Evolutionary conservation across 2,329 filamentous ascomycete genomes (phyloP), one percentile per base, ranked within the genome.

Genomic region (Aureobasidium sp.): DNA sequence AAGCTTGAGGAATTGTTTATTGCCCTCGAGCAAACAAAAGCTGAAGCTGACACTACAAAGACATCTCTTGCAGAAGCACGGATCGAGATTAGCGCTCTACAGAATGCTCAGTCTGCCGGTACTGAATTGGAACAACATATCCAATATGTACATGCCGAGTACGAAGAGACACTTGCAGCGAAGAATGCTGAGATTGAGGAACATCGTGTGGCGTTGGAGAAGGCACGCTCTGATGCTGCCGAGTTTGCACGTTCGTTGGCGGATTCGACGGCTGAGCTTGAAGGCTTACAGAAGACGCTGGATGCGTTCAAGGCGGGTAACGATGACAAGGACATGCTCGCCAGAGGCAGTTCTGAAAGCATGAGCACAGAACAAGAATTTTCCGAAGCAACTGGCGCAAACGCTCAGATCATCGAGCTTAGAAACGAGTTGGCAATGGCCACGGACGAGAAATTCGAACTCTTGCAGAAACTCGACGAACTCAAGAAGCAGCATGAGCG

Each of bases 171-270:
- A n/a, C 39, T 45, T 11, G 35, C 19, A 19, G 16, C 22, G 29
- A 57, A 50, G 24, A 48, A 53, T 37, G 35, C 22, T 11, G 56
- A 57, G 53, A 49, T 57, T 14, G 48, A 51, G 44, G 45, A 54
- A 34, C 47, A 55, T 6, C 52, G 52, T 10, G 38, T 45, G 4
- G 38, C 45, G 5, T 27, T 51, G 11, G 32, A 54, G 25, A 39
- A 40, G 27, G 55, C 51, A 16, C 53, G 45, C n/a, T 7, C 19
- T n/a, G 27, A 35, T 21, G 21, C 35, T 12, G 48, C 35, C 16
- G 37, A 51, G 5, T 41, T 51, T 16, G 35, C 47, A 22, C 47
- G 30, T 6, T 38, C 35, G 3, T 17, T 50, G n/a, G 35, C 47
- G n/a, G 34, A 50, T 7, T 30, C 34, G 11, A 50, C 24, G 19